Evolutionary conservation across 78 protist genomes (phyloP).

Genomic region (Polysphondylium violaceum): DNA sequence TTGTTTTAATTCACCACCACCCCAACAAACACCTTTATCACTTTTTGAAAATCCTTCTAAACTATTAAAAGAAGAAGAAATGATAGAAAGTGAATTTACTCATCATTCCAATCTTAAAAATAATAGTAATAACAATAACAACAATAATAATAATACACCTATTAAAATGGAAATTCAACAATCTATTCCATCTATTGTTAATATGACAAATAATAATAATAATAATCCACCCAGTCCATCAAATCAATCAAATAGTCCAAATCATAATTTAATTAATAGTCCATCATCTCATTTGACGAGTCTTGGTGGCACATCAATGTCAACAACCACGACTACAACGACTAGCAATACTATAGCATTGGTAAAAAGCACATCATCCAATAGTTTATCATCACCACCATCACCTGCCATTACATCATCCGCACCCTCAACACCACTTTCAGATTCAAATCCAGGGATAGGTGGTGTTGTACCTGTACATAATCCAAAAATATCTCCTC

Average conservation of each 20-base stretch:
- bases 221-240: constrained; percentile 6
- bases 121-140: too few relatives aligned
- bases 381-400: constrained; percentile 14
- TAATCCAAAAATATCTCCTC: background rate
- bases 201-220: too few relatives aligned
- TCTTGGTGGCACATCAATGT: background rate
- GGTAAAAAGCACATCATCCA: constrained; percentile 20
- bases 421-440: constrained; percentile 27
- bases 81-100: too few relatives aligned
- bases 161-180: too few relatives aligned
- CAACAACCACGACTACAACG: constrained; percentile 25
- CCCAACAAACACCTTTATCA: too few relatives aligned
- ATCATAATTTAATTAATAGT: background rate
- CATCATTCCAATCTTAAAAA: too few relatives aligned
- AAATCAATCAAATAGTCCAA: constrained; percentile 7
- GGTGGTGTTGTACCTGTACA: background rate
- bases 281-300: background rate
- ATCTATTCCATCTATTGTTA: too few relatives aligned
- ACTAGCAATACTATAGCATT: background rate
- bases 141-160: too few relatives aligned
- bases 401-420: constrained; percentile 4
- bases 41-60: too few relatives aligned
- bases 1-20: too few relatives aligned
- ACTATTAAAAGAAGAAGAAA: too few relatives aligned
- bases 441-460: background rate